Evolutionary conservation across 2,329 filamentous ascomycete species (phyloP), one percentile per base, ranked within the genome.

Genomic region (Trichophyton simii): DNA sequence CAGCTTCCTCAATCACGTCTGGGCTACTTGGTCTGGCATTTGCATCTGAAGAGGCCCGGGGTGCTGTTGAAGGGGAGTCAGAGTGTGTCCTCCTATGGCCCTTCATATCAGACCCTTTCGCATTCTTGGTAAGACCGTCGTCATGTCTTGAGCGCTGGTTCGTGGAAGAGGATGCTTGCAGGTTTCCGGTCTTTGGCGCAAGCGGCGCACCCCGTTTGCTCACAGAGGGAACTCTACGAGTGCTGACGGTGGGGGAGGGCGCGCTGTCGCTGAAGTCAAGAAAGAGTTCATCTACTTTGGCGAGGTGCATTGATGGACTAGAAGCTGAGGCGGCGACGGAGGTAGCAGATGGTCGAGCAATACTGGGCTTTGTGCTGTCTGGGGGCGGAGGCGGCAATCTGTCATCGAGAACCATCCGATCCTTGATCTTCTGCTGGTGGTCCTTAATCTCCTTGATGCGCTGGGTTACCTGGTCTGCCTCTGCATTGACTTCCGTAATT

Each of bases 1-100:
- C 91, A 0, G 90, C 89, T 68, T 91, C 83, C 66, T 96, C 91
- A 48, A 97, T 84, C 0, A 91, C 95, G 73, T 96, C 91, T 6
- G 87, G 82, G 62, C 89, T 95, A 13, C 80, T 81, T 0, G 88
- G 88, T 8, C 89, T 82, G 67, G 62, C 63, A 11, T 65, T 63
- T 34, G 52, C 22, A 3, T 31, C 46, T 13, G 59, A 48, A 2
- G 65, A 61, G 59, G 31, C 15, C 15, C 60, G 62, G 2, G 57
- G 57, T 6, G 28, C 61, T 0, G 65, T 62, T 18, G 65, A 61
- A n/a, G 44, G 41, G 5, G 60, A 50, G 38, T 60, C 63, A 31
- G 71, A 55, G 68, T 72, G 13, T 76, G 77, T 13, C 72, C 76
- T 74, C 58, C 71, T 71, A 63, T 77, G 74, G 44, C 68, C 62